Conservation (phyloP, 345 rosid species). For the Ailanthus altissimus region DNA sequence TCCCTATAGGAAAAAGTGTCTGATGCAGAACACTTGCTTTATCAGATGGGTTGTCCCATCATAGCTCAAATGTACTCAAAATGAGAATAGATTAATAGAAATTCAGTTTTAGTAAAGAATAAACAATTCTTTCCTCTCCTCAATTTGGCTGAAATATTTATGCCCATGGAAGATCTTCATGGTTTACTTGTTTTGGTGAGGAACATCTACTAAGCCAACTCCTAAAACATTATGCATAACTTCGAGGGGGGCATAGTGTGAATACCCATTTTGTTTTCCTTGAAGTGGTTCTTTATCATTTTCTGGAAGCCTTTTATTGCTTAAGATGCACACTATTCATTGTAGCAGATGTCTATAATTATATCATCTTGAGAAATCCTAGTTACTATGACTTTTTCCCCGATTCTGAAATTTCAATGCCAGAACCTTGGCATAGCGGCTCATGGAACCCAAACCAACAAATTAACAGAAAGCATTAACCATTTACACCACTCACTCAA, state of each 20-base stretch:
- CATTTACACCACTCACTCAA: neutral
- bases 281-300: neutral
- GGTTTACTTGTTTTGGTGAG: neutral
- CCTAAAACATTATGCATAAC: neutral
- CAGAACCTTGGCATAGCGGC: neutral
- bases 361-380: neutral
- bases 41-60: neutral
- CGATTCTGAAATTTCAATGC: neutral
- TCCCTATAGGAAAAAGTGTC: slow-evolving; percentile 25
- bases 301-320: too few relatives aligned
- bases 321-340: too few relatives aligned
- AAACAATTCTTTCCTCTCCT: neutral
- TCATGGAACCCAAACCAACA: neutral
- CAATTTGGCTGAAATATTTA: neutral
- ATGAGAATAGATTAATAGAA: neutral
- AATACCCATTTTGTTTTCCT: neutral
- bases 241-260: neutral
- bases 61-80: neutral
- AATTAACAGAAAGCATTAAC: neutral
- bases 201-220: neutral
- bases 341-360: neutral
- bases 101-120: neutral
- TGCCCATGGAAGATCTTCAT: neutral
- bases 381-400: neutral
- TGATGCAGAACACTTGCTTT: neutral